Conservation (phyloP, 2,329 filamentous ascomycete genomes). For the Fusarium falciforme region DNA sequence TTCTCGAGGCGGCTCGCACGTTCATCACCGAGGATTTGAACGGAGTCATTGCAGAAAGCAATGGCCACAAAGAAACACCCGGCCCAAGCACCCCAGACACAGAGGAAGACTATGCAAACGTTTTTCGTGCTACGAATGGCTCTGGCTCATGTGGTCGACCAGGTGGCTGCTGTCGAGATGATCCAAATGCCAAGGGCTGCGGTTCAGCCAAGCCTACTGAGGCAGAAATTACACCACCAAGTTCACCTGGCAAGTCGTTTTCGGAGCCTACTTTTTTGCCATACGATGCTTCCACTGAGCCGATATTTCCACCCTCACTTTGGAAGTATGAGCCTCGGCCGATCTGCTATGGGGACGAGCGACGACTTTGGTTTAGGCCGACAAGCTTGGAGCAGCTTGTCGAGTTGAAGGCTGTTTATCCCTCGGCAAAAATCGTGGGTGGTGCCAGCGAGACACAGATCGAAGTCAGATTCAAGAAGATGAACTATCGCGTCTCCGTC, state of each 20-base stretch:
- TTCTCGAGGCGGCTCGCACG: constrained; percentile 8
- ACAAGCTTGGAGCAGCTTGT: constrained; percentile 75
- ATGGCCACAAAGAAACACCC: not conserved
- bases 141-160: constrained; percentile 9
- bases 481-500: constrained; percentile 85
- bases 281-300: constrained; percentile 80
- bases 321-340: constrained; percentile 81
- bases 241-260: not conserved
- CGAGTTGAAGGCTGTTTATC: constrained; percentile 67
- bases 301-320: constrained; percentile 86
- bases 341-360: constrained; percentile 86
- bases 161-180: constrained; percentile 15
- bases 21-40: constrained; percentile 10
- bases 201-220: not conserved
- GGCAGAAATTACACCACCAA: not conserved
- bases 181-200: not conserved
- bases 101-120: not conserved
- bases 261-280: not conserved
- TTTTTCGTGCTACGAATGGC: not conserved
- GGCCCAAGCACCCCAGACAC: not conserved
- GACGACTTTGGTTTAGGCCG: constrained; percentile 88
- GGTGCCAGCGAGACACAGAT: constrained; percentile 94
- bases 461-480: constrained; percentile 92
- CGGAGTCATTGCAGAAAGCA: not conserved
- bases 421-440: constrained; percentile 86